A percentile compares a stretch with the other conserved stretches of the same genome.
Conservation (phyloP, 2,329 filamentous ascomycete genomes). For the Laburnicola sp. region DNA sequence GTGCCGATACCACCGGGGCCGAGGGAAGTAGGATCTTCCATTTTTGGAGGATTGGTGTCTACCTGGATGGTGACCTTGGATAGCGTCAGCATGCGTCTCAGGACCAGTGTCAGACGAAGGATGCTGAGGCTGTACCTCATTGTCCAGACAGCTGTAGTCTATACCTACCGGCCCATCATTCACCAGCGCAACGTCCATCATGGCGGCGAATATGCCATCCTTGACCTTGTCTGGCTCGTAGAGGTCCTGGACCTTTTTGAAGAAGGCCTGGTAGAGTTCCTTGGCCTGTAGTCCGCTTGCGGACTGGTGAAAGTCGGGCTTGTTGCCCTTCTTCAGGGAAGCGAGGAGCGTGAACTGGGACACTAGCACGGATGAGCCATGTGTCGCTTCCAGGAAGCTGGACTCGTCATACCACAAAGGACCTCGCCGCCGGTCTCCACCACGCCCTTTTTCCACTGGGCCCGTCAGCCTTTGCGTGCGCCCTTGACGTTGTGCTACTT, state of each 20-base stretch:
- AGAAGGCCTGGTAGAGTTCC: conserved; percentile 81
- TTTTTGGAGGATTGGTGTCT: conserved; percentile 52
- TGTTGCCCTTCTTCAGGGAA: conserved; percentile 91
- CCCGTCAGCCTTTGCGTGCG: conserved; percentile 14
- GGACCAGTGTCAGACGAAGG: conserved; percentile 1
- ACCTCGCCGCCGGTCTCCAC: conserved; percentile 88
- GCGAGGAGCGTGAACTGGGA: conserved; percentile 96
- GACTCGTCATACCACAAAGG: conserved; percentile 72
- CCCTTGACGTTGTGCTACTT: conserved; percentile 24
- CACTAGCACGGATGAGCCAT: conserved; percentile 58
- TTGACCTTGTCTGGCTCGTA: conserved; percentile 79
- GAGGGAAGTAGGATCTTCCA: conserved; percentile 30
- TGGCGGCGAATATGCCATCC: conserved; percentile 95
- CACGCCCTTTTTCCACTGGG: conserved; percentile 86
- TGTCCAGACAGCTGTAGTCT: conserved; percentile 60
- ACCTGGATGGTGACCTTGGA: conserved; percentile 54
- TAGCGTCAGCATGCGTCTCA: conserved; percentile 8
- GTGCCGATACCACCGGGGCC: conserved; percentile 16
- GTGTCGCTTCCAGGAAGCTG: not conserved
- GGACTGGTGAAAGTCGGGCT: conserved; percentile 92
- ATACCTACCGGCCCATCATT: conserved; percentile 78
- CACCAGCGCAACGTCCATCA: conserved; percentile 95
- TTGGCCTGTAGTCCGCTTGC: conserved; percentile 77
- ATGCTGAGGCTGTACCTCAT: conserved; percentile 54
- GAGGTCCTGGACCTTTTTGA: conserved; percentile 70